Base-by-base conservation (phyloP, 192 early-diverging fungal species). In the Podila epigama region DNA sequence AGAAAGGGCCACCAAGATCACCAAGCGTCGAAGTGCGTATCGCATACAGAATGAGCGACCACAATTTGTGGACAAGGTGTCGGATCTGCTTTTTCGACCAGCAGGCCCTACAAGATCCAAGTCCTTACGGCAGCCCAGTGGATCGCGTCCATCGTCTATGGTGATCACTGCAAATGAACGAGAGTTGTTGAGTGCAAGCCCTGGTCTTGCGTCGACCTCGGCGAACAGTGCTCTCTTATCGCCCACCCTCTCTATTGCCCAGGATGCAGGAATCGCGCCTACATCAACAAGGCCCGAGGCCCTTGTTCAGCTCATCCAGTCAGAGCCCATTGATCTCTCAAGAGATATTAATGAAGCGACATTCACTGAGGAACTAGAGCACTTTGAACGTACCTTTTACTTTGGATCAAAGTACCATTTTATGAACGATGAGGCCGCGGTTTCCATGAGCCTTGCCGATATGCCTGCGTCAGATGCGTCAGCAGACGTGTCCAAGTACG, bases 331-430 rank as follows among this genome's bases (percentile, higher is more conserved):
- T 32, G 79, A 82, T 5, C 58, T 88, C 8, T 69, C 84, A 2
- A 58, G 65, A 20, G 71, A 81, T n/a, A 58, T 85, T 9, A 37
- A 61, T 2, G 81, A 84, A 10, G 56, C 75, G 12, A 53, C 64
- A 20, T 88, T 88, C 67, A 84, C 65, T 2, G 85, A 88, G 36
- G 73, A 83, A n/a, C 60, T 88, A 3, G 53, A 60, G 10, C 78
- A 85, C 52, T 86, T 84, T 78, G 87, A 88, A 57, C 73, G 82
- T 20, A 79, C 84, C 0, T 59, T 82, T 41, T 62, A 60, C 10
- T 88, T 88, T 70, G 68, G 80, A 34, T 79, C 73, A 11, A 85
- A 85, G 51, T 86, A 88, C 35, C 53, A 77, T 16, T 70, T 66
- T 20, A 72, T 85, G 57, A 68, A 82, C 31, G 66, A 57, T 10